Evolutionary conservation across 1,139 yeast genomes (phyloP).

Genomic region (Taphrina wiesneri): DNA sequence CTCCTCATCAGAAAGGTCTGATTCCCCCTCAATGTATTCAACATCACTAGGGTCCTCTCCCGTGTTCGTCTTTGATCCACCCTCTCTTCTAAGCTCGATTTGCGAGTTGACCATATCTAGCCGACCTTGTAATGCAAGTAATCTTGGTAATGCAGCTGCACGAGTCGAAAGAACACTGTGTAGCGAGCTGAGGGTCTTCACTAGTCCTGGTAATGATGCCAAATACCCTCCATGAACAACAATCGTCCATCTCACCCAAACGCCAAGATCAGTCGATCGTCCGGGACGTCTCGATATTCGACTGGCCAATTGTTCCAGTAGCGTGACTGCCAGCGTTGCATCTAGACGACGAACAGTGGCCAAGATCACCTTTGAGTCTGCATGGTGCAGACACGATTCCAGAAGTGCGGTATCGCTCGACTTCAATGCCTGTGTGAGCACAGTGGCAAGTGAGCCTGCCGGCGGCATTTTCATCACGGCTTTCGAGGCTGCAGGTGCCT

Average conservation of each 20-base stretch:
- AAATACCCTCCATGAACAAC: slow-evolving; percentile 86
- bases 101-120: slow-evolving; percentile 71
- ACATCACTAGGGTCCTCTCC: slow-evolving; percentile 37
- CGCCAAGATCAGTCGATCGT: slow-evolving; percentile 72
- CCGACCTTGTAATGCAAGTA: slow-evolving; percentile 81
- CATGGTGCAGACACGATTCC: slow-evolving; percentile 76
- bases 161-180: slow-evolving; percentile 75
- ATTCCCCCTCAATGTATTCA: slow-evolving; percentile 34
- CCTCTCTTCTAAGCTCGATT: slow-evolving; percentile 63
- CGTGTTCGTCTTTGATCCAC: slow-evolving; percentile 44
- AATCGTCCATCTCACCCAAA: slow-evolving; percentile 93
- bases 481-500: slow-evolving; percentile 33
- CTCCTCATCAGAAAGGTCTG: slow-evolving; percentile 34
- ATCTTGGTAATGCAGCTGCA: slow-evolving; percentile 72
- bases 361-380: slow-evolving; percentile 72
- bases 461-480: slow-evolving; percentile 35
- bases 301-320: slow-evolving; percentile 82
- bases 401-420: slow-evolving; percentile 49
- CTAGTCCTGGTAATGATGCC: slow-evolving; percentile 68
- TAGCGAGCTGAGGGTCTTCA: slow-evolving; percentile 67
- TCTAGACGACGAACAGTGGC: slow-evolving; percentile 70
- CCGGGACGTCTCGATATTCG: slow-evolving; percentile 68
- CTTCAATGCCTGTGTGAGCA: slow-evolving; percentile 49
- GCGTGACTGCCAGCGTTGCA: slow-evolving; percentile 68
- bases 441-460: slow-evolving; percentile 48